Evolutionary conservation across 768 basidiomycete species (phyloP).

Genomic region (Auricularia sp.): DNA sequence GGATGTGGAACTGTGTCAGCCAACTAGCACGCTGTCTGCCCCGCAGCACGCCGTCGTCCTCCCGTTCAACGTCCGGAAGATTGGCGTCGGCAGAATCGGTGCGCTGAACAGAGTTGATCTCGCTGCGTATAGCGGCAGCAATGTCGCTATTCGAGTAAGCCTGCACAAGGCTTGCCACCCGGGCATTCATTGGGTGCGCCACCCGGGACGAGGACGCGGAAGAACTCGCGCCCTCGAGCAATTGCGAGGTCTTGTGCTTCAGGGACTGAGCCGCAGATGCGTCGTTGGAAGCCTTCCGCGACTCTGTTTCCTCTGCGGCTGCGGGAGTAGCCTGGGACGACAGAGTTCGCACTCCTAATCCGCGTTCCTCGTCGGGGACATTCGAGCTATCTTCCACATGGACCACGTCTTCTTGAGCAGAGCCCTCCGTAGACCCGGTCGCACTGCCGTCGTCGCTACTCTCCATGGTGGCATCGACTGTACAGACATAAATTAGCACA

Average conservation of each 20-base stretch:
- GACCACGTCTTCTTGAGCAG: not conserved
- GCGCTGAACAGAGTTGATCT: conserved; percentile 32
- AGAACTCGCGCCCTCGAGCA: conserved; percentile 47
- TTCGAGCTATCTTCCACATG: conserved; percentile 29
- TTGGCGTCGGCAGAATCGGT: conserved; percentile 25
- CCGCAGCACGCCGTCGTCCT: conserved; percentile 52
- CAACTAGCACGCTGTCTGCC: conserved; percentile 75
- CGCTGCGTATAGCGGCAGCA: conserved; percentile 47
- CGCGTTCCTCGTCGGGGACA: conserved; percentile 63
- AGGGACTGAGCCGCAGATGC: conserved; percentile 32
- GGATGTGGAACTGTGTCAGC: conserved; percentile 83
- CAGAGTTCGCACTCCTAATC: conserved; percentile 22
- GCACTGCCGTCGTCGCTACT: conserved; percentile 15
- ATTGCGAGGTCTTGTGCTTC: conserved; percentile 62
- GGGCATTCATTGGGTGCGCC: conserved; percentile 35
- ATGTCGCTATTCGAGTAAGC: conserved; percentile 61
- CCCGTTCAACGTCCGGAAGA: conserved; percentile 57
- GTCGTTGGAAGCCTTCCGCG: conserved; percentile 20
- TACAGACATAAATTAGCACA: conserved; percentile 1
- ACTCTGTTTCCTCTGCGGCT: not conserved
- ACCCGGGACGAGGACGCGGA: conserved; percentile 12
- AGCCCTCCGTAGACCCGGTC: not conserved
- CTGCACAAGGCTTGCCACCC: conserved; percentile 61
- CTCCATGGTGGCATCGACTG: conserved; percentile 68
- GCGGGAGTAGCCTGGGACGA: conserved; percentile 8